Percentiles rank a stretch among this genome's conserved stretches.
phyloP scores from a whole-genome alignment of 1,139 yeast genomes.

The Candida sanyaensis region DNA sequence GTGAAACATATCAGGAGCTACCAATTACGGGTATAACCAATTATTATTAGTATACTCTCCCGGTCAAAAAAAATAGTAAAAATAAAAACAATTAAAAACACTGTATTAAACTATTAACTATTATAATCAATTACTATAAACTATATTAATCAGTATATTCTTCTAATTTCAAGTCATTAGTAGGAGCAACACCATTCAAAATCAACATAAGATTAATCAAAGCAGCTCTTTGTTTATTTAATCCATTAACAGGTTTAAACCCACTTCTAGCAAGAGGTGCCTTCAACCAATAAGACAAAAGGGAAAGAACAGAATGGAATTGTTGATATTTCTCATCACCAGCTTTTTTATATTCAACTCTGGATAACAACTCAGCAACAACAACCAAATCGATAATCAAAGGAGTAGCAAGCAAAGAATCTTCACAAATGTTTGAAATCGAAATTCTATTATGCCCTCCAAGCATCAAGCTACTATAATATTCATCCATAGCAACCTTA shows the following conservation, averaged over 20 bases:
- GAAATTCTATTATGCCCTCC: conserved; percentile 96
- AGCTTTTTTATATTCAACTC: conserved; percentile 69
- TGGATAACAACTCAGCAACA: conserved; percentile 84
- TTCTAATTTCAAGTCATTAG: conserved; percentile 91
- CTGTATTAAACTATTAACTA: too few relatives aligned
- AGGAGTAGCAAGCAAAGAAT: conserved; percentile 92
- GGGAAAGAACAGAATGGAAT: conserved; percentile 83
- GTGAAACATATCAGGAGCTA: too few relatives aligned
- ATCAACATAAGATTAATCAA: conserved; percentile 89
- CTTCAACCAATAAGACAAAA: conserved; percentile 93
- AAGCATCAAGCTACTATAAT: conserved; percentile 93
- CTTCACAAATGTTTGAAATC: conserved; percentile 95
- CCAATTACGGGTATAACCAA: too few relatives aligned
- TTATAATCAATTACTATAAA: too few relatives aligned
- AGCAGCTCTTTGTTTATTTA: conserved; percentile 92
- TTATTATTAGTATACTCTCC: too few relatives aligned
- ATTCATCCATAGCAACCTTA: conserved; percentile 98
- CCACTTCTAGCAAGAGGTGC: conserved; percentile 95
- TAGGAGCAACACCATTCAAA: conserved; percentile 85
- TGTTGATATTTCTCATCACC: conserved; percentile 52
- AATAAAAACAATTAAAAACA: too few relatives aligned
- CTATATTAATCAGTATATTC: conserved; percentile 41
- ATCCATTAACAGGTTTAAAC: conserved; percentile 86
- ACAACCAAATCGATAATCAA: conserved; percentile 89
- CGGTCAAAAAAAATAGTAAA: too few relatives aligned